Percentiles rank a stretch among this genome's conserved stretches.
Evolutionary conservation across 2,329 filamentous ascomycete genomes (phyloP).

Genomic region (Fusarium nodosum): DNA sequence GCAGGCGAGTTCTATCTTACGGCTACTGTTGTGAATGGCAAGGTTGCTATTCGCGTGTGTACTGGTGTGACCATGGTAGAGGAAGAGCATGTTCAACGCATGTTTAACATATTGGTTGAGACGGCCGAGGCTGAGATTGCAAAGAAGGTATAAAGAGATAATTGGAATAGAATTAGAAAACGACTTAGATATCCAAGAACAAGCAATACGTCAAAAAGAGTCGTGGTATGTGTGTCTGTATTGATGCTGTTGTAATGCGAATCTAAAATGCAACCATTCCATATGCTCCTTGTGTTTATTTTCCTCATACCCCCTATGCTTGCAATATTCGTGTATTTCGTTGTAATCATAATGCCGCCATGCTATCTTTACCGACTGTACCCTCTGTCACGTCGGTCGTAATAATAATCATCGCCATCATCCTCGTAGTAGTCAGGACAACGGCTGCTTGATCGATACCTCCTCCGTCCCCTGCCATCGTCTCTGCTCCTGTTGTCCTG

Average conservation of each 20-base stretch:
- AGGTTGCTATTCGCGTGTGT: conserved; percentile 85
- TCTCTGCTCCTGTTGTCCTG: conserved; percentile 18
- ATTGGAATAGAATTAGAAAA: not conserved
- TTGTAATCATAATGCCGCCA: conserved; percentile 11
- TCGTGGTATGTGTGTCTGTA: not conserved
- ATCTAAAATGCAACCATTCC: conserved; percentile 5
- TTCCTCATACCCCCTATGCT: not conserved
- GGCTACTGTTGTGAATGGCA: conserved; percentile 77
- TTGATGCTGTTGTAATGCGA: not conserved
- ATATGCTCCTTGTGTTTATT: conserved; percentile 7
- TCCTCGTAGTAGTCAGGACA: conserved; percentile 21
- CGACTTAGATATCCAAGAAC: conserved; percentile 1
- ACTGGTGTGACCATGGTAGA: conserved; percentile 76
- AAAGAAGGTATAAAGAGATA: conserved; percentile 12
- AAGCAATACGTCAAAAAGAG: not conserved
- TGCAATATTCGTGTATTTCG: conserved; percentile 6
- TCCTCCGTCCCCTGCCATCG: conserved; percentile 32
- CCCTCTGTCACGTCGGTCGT: conserved; percentile 20
- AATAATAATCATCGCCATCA: conserved; percentile 20
- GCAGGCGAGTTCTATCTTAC: conserved; percentile 87
- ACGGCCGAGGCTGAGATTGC: conserved; percentile 63
- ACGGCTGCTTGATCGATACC: conserved; percentile 27
- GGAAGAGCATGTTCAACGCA: conserved; percentile 78
- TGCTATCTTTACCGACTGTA: conserved; percentile 21
- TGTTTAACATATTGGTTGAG: conserved; percentile 80